These are phyloP conservation scores for Plectranthus barbatus DNA, from an alignment of 257 asterid species.

Conservation along the genomic window DNA sequence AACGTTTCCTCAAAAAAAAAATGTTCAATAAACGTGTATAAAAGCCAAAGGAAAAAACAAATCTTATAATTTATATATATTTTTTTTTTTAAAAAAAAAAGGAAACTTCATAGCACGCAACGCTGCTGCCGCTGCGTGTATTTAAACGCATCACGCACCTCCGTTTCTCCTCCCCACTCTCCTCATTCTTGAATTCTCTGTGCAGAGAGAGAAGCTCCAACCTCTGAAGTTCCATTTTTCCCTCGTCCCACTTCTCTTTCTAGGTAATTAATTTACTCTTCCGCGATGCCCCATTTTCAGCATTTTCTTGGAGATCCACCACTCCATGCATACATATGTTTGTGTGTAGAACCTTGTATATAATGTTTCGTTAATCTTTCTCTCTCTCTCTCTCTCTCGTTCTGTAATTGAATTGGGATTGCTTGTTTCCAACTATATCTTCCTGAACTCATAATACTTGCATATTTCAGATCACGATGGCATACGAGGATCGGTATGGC, in stretches of 20 bases:
- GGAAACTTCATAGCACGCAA: neutral
- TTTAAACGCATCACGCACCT: constrained; percentile 27
- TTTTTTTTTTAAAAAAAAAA: no score
- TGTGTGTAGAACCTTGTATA: neutral
- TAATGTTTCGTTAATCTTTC: neutral
- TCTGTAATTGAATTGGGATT: no score
- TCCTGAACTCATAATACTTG: no score
- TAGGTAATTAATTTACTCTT: no score
- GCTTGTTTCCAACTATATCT: no score
- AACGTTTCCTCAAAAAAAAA: neutral
- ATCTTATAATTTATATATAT: no score
- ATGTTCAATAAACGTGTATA: neutral
- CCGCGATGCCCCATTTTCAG: neutral
- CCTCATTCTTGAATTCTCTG: no score
- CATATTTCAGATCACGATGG: constrained; percentile 53
- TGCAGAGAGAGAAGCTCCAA: no score
- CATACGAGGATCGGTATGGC: constrained; percentile 19
- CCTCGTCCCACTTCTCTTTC: neutral
- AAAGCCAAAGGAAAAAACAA: neutral
- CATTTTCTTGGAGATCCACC: neutral
- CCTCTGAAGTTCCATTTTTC: neutral
- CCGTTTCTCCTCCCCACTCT: constrained; percentile 26
- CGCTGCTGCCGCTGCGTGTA: constrained; percentile 14
- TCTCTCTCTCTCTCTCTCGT: no score
- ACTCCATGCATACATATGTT: neutral